A percentile compares a stretch with the other conserved stretches of the same genome.
Conservation (phyloP, 2,329 filamentous ascomycete species). For the Colletotrichum tanaceti region DNA sequence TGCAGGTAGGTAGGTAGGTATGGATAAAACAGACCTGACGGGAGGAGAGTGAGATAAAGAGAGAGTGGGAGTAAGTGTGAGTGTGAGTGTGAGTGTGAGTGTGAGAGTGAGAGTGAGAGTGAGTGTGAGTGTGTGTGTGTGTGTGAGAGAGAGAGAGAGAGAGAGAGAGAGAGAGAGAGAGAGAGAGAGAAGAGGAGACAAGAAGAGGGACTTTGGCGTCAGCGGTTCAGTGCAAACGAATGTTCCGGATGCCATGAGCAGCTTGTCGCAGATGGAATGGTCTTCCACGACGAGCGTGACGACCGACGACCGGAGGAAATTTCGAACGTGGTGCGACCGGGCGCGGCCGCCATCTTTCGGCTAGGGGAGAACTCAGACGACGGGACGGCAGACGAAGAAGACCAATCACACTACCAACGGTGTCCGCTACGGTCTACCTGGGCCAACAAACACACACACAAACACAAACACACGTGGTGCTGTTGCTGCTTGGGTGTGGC, state of each 20-base stretch:
- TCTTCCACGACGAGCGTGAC: background rate
- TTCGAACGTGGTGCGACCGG: background rate
- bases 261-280: conserved; percentile 20
- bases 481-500: conserved; percentile 1
- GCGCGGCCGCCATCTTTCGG: conserved; percentile 2
- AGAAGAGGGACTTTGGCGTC: background rate
- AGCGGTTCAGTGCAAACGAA: conserved; percentile 17
- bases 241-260: conserved; percentile 17
- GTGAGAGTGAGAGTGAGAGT: too few species aligned
- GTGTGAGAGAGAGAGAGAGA: too few species aligned
- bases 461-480: background rate
- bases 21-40: too few species aligned
- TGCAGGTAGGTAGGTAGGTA: too few species aligned
- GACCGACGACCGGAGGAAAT: too few species aligned
- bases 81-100: too few species aligned
- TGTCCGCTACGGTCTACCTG: too few species aligned
- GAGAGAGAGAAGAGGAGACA: background rate
- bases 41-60: too few species aligned
- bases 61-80: too few species aligned
- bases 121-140: too few species aligned
- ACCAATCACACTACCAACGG: conserved; percentile 12
- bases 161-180: background rate
- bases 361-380: background rate
- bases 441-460: conserved; percentile 6
- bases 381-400: background rate